phyloP scores from a whole-genome alignment of 139 green algal species.

The Haematococcus lacustris region DNA sequence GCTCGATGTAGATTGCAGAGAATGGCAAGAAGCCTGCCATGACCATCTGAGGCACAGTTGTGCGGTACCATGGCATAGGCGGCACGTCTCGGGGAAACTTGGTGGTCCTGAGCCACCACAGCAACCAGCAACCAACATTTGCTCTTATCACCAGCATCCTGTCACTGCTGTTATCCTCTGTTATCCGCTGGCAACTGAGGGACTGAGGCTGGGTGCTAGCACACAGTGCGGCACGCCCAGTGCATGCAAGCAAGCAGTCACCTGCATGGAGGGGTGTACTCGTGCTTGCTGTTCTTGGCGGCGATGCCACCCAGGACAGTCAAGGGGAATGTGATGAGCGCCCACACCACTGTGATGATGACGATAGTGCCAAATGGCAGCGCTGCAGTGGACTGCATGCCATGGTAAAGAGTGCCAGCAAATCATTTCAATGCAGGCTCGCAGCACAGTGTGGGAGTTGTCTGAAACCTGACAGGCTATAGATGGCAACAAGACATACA shows the following conservation, averaged over 20 bases:
- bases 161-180: too few relatives aligned
- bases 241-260: constrained; percentile 3
- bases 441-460: too few relatives aligned
- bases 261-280: constrained; percentile 70
- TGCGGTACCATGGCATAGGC: constrained; percentile 82
- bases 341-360: constrained; percentile 81
- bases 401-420: too few relatives aligned
- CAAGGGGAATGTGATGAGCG: constrained; percentile 82
- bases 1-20: constrained; percentile 97
- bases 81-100: constrained; percentile 84
- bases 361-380: constrained; percentile 79
- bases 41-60: constrained; percentile 75
- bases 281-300: constrained; percentile 42
- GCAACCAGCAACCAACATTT: too few relatives aligned
- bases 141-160: too few relatives aligned
- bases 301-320: constrained; percentile 85
- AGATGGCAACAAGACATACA: not conserved
- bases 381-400: constrained; percentile 52
- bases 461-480: too few relatives aligned
- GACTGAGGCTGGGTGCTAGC: not conserved
- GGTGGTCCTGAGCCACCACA: constrained; percentile 82
- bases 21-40: constrained; percentile 95
- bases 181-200: too few relatives aligned
- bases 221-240: not conserved
- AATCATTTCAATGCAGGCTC: too few relatives aligned